Evolutionary conservation across 306 rosid species (phyloP).

Genomic region (Phaseolus lunatus): DNA sequence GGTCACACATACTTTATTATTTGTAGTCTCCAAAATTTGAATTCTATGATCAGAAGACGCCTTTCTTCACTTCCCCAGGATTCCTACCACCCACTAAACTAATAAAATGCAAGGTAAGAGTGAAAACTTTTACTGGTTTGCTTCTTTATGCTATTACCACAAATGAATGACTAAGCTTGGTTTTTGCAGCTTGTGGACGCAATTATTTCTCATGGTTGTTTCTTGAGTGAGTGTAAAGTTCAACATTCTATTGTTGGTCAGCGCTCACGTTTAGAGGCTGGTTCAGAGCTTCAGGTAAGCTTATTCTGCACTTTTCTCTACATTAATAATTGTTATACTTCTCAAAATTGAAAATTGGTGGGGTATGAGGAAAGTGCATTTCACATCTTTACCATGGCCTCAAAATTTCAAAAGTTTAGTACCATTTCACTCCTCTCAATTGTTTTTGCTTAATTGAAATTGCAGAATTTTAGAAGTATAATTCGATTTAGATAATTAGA

Average conservation of each 20-base stretch:
- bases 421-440: too few species aligned
- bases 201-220: slow-evolving; percentile 87
- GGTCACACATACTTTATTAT: slow-evolving; percentile 27
- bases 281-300: slow-evolving; percentile 72
- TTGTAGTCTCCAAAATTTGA: slow-evolving; percentile 79
- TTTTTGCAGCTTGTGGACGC: slow-evolving; percentile 74
- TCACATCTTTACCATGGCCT: background rate
- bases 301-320: background rate
- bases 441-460: background rate
- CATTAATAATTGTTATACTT: background rate
- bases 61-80: slow-evolving; percentile 89
- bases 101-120: slow-evolving; percentile 78
- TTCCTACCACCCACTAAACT: slow-evolving; percentile 87
- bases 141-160: background rate
- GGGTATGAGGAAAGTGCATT: background rate
- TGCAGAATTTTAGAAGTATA: too few species aligned
- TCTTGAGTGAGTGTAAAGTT: slow-evolving; percentile 70
- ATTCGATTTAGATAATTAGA: too few species aligned
- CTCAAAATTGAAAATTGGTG: background rate
- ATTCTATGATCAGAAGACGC: slow-evolving; percentile 78
- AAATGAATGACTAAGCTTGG: slow-evolving; percentile 28
- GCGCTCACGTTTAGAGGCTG: slow-evolving; percentile 79
- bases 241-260: slow-evolving; percentile 82
- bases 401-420: background rate
- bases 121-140: slow-evolving; percentile 22